Base-by-base conservation (phyloP, 768 basidiomycete genomes). In the Lyophyllum atratum region DNA sequence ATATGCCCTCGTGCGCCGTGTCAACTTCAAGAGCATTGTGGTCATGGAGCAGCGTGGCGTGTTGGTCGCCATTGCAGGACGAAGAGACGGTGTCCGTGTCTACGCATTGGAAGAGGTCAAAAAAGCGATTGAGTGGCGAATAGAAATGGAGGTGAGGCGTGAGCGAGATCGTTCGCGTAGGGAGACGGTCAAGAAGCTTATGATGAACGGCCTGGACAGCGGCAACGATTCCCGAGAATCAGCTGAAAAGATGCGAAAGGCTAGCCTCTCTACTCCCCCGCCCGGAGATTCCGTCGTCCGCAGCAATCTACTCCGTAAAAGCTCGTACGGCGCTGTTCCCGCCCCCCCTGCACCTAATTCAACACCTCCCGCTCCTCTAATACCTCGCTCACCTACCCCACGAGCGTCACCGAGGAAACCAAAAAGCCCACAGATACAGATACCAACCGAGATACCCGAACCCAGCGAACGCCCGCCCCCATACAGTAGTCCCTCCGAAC, bases 31-130 rank as follows among this genome's bases (percentile, higher is more conserved):
- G 67, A 85, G 82, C 54, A 87, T 94, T n/a, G 89, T 94, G 0
- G 88, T 94, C 14, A 94, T 94, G 92, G 92, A 94, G 64, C 90
- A 93, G 65, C 87, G 92, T 28, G 92, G 92, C 7, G 91, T 94
- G 0, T 74, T 94, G n/a, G 92, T 94, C 9, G 92, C 92, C 12
- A 92, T 94, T 59, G 93, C 93, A 15, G 92, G 92, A 9, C 77
- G 92, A 59, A 76, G 92, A 63, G 91, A 93, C 60, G 92, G 92
- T 3, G 92, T 94, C 43, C 82, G 92, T 33, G 92, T 94, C 17
- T 94, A 94, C 69, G 92, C 92, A 17, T 76, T 94, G 15, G 92
- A 93, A 56, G 92, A 94, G 65, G 83, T 94, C 12, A 90, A 86
- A 70, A 90, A 87, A 66, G 89, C 87, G 2, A 86, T 94, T 6